Percentiles rank a stretch among this genome's conserved stretches.
Conservation (phyloP, 768 basidiomycete species). For the Termitomyces sp. region DNA sequence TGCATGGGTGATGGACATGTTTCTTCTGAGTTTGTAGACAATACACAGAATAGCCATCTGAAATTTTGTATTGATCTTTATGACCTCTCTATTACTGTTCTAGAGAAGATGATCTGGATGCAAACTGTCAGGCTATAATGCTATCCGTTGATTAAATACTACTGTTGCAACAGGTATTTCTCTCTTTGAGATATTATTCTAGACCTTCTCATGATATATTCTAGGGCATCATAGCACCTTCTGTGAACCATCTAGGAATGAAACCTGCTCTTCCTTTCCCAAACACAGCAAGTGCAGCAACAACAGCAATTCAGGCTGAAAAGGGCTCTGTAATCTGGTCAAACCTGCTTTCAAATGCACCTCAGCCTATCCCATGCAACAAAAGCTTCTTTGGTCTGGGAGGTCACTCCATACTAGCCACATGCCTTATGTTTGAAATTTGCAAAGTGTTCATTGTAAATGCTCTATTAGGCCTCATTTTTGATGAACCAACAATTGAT, state of each 20-base stretch:
- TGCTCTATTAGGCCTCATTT: constrained; percentile 87
- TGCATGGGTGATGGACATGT: constrained; percentile 1
- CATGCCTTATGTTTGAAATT: constrained; percentile 94
- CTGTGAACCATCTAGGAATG: constrained; percentile 83
- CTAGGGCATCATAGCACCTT: constrained; percentile 78
- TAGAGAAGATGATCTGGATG: constrained; percentile 80
- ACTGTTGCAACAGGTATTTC: constrained; percentile 80
- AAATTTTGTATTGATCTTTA: constrained; percentile 85
- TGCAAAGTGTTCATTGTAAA: constrained; percentile 88
- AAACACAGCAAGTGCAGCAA: too few relatives aligned
- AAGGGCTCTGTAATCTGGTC: constrained; percentile 88
- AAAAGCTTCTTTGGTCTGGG: constrained; percentile 98
- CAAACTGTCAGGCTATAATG: constrained; percentile 80
- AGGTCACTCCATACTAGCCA: constrained; percentile 97
- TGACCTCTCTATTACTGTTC: constrained; percentile 80
- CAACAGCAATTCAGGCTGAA: too few relatives aligned
- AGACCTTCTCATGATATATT: background rate
- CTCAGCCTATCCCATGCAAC: constrained; percentile 74
- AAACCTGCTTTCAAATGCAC: constrained; percentile 70
- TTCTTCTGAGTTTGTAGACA: background rate
- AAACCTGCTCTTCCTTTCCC: too few relatives aligned
- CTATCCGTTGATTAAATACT: constrained; percentile 79
- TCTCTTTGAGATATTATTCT: background rate
- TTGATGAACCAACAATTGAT: constrained; percentile 81
- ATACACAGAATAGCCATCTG: constrained; percentile 17